phyloP scores from a whole-genome alignment of 768 basidiomycete genomes.

The Hypsizygus marmoreus region DNA sequence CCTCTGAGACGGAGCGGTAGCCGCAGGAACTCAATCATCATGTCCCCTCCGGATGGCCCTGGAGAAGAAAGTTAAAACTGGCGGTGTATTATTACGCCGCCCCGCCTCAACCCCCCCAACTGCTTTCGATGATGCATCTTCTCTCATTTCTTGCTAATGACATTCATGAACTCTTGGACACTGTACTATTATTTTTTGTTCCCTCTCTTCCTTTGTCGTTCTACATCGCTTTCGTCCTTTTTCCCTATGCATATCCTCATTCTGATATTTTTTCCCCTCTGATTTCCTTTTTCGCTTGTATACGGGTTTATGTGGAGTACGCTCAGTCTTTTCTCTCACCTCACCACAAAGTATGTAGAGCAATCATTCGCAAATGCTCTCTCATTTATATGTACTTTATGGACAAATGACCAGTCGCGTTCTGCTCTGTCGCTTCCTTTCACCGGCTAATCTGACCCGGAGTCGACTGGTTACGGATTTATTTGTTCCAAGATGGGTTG shows the following conservation, averaged over 20 bases:
- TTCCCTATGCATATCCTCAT: not conserved
- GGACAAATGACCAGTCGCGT: constrained; percentile 10
- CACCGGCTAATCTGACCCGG: too few relatives aligned
- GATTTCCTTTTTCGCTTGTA: not conserved
- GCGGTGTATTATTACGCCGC: not conserved
- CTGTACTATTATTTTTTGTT: constrained; percentile 7
- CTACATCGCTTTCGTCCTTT: not conserved
- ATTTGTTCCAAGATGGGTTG: too few relatives aligned
- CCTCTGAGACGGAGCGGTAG: constrained; percentile 27
- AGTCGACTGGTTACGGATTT: too few relatives aligned
- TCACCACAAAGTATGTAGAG: too few relatives aligned
- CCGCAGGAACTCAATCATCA: constrained; percentile 38
- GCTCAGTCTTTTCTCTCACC: too few relatives aligned
- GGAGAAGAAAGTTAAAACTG: constrained; percentile 25
- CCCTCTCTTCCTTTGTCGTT: not conserved
- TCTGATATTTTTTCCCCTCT: not conserved
- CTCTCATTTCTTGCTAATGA: constrained; percentile 18
- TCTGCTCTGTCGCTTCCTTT: not conserved
- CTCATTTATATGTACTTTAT: constrained; percentile 21
- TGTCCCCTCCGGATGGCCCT: constrained; percentile 33
- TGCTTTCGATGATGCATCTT: constrained; percentile 8
- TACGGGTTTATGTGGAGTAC: constrained; percentile 3
- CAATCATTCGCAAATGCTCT: too few relatives aligned
- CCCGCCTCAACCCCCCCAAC: not conserved
- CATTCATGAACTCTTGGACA: constrained; percentile 19